Conservation (phyloP, 164 flowering plant species). For the Annona squamosa region DNA sequence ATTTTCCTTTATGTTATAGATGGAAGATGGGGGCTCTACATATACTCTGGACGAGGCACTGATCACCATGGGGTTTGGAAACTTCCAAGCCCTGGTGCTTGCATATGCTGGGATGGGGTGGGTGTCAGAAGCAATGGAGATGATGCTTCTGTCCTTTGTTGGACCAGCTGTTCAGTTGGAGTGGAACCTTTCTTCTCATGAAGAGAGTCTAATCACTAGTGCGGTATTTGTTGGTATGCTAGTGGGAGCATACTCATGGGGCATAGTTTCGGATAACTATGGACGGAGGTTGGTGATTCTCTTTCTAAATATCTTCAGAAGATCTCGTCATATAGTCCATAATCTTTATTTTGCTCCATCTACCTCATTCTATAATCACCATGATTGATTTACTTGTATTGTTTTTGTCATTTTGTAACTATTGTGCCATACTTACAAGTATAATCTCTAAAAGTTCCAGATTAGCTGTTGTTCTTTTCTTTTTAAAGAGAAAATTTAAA, state of each 20-base stretch:
- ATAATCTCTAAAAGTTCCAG: no score
- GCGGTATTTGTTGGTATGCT: conserved; percentile 91
- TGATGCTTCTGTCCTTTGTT: conserved; percentile 88
- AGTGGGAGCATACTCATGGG: conserved; percentile 86
- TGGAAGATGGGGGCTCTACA: conserved; percentile 31
- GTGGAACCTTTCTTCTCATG: conserved; percentile 68
- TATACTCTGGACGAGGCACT: conserved; percentile 88
- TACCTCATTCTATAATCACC: no score
- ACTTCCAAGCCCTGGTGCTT: conserved; percentile 62
- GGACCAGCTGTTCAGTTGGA: conserved; percentile 75
- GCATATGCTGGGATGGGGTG: conserved; percentile 84
- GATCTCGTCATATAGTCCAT: background rate
- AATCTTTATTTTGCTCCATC: no score
- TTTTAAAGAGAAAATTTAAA: no score
- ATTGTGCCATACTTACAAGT: no score
- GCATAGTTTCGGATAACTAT: conserved; percentile 67
- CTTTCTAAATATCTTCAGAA: background rate
- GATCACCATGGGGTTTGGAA: conserved; percentile 65
- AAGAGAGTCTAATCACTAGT: conserved; percentile 72
- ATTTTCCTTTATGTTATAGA: conserved; percentile 18
- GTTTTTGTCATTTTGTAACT: no score
- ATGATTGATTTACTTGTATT: no score
- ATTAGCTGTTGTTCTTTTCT: no score
- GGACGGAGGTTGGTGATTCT: conserved; percentile 52
- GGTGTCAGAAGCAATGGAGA: conserved; percentile 91